Evolutionary conservation across 768 basidiomycete genomes (phyloP).

Genomic region (Clathrus columnatus): DNA sequence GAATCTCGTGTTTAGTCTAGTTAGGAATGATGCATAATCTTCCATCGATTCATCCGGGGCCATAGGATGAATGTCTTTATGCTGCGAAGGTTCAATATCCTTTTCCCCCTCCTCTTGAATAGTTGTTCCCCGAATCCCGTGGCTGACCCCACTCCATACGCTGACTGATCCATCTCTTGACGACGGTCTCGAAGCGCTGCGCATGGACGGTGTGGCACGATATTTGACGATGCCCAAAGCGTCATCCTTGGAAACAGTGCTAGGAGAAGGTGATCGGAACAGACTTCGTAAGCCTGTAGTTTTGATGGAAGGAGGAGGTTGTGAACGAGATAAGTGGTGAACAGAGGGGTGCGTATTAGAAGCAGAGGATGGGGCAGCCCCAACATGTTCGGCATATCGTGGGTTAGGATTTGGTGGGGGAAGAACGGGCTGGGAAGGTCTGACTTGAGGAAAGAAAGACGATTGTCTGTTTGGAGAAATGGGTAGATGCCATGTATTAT

Average conservation of each 20-base stretch:
- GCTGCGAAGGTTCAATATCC: background rate
- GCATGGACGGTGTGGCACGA: background rate
- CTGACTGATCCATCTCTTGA: background rate
- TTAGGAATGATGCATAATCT: background rate
- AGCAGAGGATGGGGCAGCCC: slow-evolving; percentile 1
- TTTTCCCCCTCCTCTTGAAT: background rate
- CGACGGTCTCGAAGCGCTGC: background rate
- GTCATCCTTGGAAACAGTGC: background rate
- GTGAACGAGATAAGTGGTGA: background rate
- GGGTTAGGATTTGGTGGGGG: slow-evolving; percentile 2
- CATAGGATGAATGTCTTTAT: slow-evolving; percentile 9
- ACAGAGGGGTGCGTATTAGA: background rate
- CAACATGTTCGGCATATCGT: slow-evolving; percentile 8
- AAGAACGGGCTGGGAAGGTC: background rate
- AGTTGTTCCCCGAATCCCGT: background rate
- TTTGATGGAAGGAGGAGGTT: background rate
- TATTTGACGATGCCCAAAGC: background rate
- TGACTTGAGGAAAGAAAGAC: background rate
- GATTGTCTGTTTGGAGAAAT: background rate
- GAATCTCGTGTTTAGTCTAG: background rate
- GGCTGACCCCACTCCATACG: background rate
- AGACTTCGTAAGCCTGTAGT: background rate
- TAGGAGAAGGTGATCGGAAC: background rate
- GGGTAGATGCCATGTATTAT: background rate
- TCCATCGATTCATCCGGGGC: background rate